Evolutionary conservation across 164 flowering plant genomes (phyloP).

Genomic region (Santalum album): DNA sequence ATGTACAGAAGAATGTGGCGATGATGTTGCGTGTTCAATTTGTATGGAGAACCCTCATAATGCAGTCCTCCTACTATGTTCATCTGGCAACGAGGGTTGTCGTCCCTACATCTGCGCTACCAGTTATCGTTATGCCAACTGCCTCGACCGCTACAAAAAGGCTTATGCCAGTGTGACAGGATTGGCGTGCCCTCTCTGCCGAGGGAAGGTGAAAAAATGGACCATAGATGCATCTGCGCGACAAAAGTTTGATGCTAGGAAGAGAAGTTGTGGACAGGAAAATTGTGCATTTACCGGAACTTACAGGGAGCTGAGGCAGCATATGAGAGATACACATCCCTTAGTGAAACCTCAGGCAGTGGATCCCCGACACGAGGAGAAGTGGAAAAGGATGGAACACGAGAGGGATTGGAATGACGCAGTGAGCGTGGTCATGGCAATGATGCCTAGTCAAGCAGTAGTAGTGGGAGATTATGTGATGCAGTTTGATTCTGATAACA

Average conservation of each 20-base stretch:
- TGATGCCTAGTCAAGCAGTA: background rate
- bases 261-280: background rate
- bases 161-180: too few species aligned
- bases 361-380: background rate
- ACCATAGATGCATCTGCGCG: background rate
- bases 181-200: background rate
- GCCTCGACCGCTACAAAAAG: conserved; percentile 5
- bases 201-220: background rate
- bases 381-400: background rate
- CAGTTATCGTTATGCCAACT: conserved; percentile 23
- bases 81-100: conserved; percentile 24
- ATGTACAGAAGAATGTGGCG: conserved; percentile 19
- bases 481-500: background rate
- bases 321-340: background rate
- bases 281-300: background rate
- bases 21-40: conserved; percentile 25
- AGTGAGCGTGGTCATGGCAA: background rate
- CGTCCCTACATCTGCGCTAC: conserved; percentile 28
- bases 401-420: background rate
- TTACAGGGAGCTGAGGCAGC: background rate
- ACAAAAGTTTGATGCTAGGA: background rate
- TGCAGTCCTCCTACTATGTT: conserved; percentile 25
- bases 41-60: conserved; percentile 38
- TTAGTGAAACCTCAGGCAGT: background rate
- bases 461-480: background rate